Conservation (phyloP, 2,329 filamentous ascomycete genomes). For the Exserohilum turcica region DNA sequence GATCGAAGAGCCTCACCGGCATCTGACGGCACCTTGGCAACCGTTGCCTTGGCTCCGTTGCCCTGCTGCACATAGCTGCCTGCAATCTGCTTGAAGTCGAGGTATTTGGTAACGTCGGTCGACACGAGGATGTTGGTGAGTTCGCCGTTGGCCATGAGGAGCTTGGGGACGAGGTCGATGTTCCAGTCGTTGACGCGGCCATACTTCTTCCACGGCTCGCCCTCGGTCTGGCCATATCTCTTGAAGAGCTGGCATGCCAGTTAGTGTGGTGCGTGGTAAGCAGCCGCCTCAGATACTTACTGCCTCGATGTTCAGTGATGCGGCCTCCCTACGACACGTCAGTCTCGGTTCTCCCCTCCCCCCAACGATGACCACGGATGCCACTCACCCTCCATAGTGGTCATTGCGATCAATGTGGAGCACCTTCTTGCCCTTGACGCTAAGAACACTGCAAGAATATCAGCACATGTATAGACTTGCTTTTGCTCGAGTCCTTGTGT, state of each 20-base stretch:
- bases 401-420: constrained; percentile 98
- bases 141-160: constrained; percentile 98
- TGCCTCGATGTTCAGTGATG: constrained; percentile 90
- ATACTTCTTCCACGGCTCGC: constrained; percentile 98
- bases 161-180: constrained; percentile 97
- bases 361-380: constrained; percentile 12
- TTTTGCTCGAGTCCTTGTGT: constrained; percentile 15
- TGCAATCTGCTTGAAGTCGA: constrained; percentile 70
- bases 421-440: constrained; percentile 98
- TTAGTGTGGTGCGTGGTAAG: constrained; percentile 50
- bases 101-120: constrained; percentile 70
- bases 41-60: constrained; percentile 77
- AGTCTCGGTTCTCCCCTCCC: constrained; percentile 21
- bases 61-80: constrained; percentile 97
- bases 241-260: constrained; percentile 76
- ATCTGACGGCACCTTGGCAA: constrained; percentile 96
- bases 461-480: constrained; percentile 10
- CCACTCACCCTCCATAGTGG: constrained; percentile 91
- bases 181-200: constrained; percentile 98
- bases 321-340: constrained; percentile 72
- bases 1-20: constrained; percentile 85
- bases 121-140: constrained; percentile 98
- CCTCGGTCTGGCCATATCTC: constrained; percentile 85
- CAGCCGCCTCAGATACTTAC: constrained; percentile 58
- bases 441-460: constrained; percentile 71